Base-by-base conservation (phyloP, 2,329 filamentous ascomycete genomes). In the Sclerotinia trifoliorum region DNA sequence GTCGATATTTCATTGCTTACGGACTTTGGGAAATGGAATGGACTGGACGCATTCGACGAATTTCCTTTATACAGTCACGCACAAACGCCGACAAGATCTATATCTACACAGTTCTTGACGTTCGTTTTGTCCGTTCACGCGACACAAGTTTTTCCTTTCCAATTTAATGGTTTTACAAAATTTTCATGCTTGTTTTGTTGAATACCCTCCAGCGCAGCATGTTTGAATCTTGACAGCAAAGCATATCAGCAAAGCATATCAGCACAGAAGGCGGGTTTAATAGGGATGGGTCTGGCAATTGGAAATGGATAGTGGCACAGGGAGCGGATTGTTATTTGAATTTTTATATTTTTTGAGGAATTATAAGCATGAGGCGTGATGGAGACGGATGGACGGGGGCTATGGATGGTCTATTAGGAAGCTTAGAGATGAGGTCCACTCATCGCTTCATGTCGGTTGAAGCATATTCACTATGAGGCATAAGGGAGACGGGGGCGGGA, bases 131-230 rank as follows among this genome's bases (percentile, higher is more conserved):
- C n/a, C 46, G 49, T 49, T 49, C 44, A 39, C 24, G 35, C 65
- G 39, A 65, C 57, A 42, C 65, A 67, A 67, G 39, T 67, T 52
- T 66, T 66, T 66, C 46, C 32, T 66, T 58, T 66, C 32, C 60
- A 51, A 21, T 51, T 62, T 21, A 49, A 62, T 51, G 60, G 46
- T 51, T 51, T 35, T 51, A 39, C 60, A 67, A 49, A 62, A 67
- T 42, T 26, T 52, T 67, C 65, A 62, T 60, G 44, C 65, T 67
- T 67, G 65, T 67, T 67, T 67, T 67, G 65, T 67, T 67, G 65
- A 67, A 67, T 62, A 67, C 65, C 65, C 65, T 42, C 56, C 65
- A 61, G 56, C 65, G 65, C 65, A 67, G 65, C 65, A 67, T 67
- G 65, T 51, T 61, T 60, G 65, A 67, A 62, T 67, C 49, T 67